phyloP scores from a whole-genome alignment of 768 basidiomycete species.

The Russula griseocarnosa region DNA sequence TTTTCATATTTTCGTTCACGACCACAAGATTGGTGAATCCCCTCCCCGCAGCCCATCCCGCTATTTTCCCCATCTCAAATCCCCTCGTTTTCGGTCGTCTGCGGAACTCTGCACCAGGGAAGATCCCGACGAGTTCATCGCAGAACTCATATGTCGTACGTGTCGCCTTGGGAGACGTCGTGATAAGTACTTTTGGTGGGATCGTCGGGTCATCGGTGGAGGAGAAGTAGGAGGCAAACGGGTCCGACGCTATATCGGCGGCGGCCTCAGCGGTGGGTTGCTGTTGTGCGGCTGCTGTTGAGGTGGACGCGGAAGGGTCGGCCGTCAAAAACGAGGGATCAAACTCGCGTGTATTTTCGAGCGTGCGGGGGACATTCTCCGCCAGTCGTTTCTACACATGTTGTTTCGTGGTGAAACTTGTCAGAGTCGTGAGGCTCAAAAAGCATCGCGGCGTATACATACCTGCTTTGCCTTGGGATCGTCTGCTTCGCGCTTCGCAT shows the following conservation, averaged over 20 bases:
- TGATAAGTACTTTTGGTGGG: constrained; percentile 86
- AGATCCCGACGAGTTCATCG: constrained; percentile 83
- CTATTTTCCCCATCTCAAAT: constrained; percentile 86
- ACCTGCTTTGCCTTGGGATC: constrained; percentile 81
- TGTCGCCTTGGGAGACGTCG: constrained; percentile 86
- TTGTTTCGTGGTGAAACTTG: background rate
- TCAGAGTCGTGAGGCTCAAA: background rate
- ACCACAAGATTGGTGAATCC: constrained; percentile 87
- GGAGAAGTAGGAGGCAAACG: constrained; percentile 74
- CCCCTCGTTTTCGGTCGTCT: constrained; percentile 83
- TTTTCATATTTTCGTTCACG: constrained; percentile 93
- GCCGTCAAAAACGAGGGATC: constrained; percentile 64
- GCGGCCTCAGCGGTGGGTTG: constrained; percentile 51
- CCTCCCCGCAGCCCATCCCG: constrained; percentile 87
- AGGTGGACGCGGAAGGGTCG: constrained; percentile 35
- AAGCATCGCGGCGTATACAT: constrained; percentile 24
- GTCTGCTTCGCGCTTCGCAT: constrained; percentile 68
- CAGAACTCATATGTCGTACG: constrained; percentile 88
- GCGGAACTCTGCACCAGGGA: constrained; percentile 89
- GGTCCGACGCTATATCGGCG: constrained; percentile 67
- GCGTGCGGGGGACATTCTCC: constrained; percentile 83
- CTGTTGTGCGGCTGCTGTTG: constrained; percentile 31
- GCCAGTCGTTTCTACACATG: constrained; percentile 65
- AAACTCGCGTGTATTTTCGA: constrained; percentile 90
- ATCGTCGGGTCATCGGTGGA: constrained; percentile 60